Conservation (phyloP, 768 basidiomycete species). For the Lactarius psammicola region DNA sequence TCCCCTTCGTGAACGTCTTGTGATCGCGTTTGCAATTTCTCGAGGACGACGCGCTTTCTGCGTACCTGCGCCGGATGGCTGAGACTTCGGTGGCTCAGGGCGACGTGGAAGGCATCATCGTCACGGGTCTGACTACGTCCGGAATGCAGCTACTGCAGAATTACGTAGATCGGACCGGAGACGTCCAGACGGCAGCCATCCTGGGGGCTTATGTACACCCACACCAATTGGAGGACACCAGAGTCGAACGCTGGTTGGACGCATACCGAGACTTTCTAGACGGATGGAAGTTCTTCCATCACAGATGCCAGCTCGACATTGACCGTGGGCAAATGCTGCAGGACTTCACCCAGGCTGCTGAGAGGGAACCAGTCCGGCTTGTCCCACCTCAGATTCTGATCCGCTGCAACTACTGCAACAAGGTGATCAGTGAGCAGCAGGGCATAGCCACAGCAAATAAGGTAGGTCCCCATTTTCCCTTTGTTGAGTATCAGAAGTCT, state of each 20-base stretch:
- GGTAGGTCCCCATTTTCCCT: slow-evolving; percentile 39
- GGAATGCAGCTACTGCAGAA: slow-evolving; percentile 72
- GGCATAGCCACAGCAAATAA: slow-evolving; percentile 36
- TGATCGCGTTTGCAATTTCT: slow-evolving; percentile 82
- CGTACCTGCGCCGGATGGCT: slow-evolving; percentile 61
- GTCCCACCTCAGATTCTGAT: slow-evolving; percentile 71
- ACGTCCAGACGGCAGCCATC: slow-evolving; percentile 68
- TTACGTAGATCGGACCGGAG: slow-evolving; percentile 66
- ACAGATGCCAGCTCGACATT: slow-evolving; percentile 72
- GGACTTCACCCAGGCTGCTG: slow-evolving; percentile 54
- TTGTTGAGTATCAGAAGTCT: background rate
- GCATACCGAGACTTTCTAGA: slow-evolving; percentile 65
- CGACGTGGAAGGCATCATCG: slow-evolving; percentile 70
- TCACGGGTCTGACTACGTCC: slow-evolving; percentile 67
- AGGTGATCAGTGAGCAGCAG: slow-evolving; percentile 48
- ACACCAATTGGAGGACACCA: slow-evolving; percentile 50
- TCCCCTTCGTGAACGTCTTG: slow-evolving; percentile 78
- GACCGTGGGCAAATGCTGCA: slow-evolving; percentile 67
- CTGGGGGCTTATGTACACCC: slow-evolving; percentile 61
- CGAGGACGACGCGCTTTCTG: slow-evolving; percentile 64
- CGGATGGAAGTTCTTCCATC: slow-evolving; percentile 63
- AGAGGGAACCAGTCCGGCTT: slow-evolving; percentile 56
- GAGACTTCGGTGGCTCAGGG: slow-evolving; percentile 56
- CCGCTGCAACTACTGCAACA: slow-evolving; percentile 78
- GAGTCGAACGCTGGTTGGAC: slow-evolving; percentile 61